These are phyloP conservation scores for Dissophora ornata DNA, from an alignment of 192 early-diverging fungal genomes.

Conservation along the genomic window DNA sequence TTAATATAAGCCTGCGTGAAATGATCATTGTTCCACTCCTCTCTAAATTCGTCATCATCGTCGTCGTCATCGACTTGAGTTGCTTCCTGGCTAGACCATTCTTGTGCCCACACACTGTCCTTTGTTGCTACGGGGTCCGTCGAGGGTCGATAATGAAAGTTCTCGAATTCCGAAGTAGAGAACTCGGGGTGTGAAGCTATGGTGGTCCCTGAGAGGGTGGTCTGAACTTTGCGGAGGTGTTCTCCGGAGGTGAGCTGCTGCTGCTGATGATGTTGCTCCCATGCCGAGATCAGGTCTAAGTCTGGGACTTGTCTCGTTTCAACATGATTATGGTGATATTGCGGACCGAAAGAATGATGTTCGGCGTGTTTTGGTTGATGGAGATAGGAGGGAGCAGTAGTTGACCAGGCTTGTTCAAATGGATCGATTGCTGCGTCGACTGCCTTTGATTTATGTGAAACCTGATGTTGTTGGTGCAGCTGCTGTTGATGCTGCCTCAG, in stretches of 20 bases:
- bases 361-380: conserved; percentile 2
- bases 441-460: neutral
- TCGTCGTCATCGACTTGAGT: conserved; percentile 12
- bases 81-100: conserved; percentile 10
- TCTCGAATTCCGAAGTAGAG: conserved; percentile 21
- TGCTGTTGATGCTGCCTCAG: conserved; percentile 9
- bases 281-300: conserved; percentile 29
- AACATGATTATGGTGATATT: too few relatives aligned
- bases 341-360: neutral
- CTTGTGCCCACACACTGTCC: conserved; percentile 19
- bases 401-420: conserved; percentile 31
- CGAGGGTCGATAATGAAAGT: conserved; percentile 4
- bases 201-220: neutral
- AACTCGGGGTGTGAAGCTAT: neutral
- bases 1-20: conserved; percentile 51
- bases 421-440: conserved; percentile 9
- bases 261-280: conserved; percentile 32
- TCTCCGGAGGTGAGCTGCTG: neutral
- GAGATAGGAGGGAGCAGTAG: conserved; percentile 3
- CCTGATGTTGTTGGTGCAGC: conserved; percentile 4
- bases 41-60: conserved; percentile 42
- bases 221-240: conserved; percentile 1
- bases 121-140: neutral
- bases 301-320: conserved; percentile 24
- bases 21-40: conserved; percentile 51